Evolutionary conservation across 108 stramenopile species (phyloP).

Genomic region (Parietichytrium sp.): DNA sequence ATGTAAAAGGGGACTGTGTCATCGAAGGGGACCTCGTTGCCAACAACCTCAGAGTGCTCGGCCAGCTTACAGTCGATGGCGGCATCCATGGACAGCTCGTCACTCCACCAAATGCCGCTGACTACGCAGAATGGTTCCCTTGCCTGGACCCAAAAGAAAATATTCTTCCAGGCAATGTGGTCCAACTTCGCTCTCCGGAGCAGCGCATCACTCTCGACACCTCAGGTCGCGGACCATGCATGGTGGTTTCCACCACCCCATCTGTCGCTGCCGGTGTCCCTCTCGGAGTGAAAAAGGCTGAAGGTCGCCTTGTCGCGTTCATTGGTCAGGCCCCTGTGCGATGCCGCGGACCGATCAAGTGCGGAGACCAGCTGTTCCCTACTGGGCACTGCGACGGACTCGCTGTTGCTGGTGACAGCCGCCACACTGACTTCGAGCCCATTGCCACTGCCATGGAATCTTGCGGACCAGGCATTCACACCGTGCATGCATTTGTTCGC

Average conservation of each 20-base stretch:
- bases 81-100: slow-evolving; percentile 33
- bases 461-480: slow-evolving; percentile 20
- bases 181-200: slow-evolving; percentile 34
- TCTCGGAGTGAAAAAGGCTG: background rate
- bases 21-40: background rate
- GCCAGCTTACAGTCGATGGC: background rate
- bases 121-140: slow-evolving; percentile 40
- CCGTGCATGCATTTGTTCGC: background rate
- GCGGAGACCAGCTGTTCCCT: background rate
- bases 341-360: background rate
- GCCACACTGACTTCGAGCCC: background rate
- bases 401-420: background rate
- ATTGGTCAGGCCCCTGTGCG: background rate
- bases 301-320: background rate
- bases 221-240: background rate
- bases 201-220: slow-evolving; percentile 25
- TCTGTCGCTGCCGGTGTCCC: slow-evolving; percentile 37
- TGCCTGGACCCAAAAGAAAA: background rate
- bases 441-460: slow-evolving; percentile 31
- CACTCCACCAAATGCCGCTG: background rate
- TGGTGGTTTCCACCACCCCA: background rate
- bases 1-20: background rate
- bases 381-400: background rate
- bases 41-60: background rate
- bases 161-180: background rate